A percentile compares a stretch with the other conserved stretches of the same genome.
Evolutionary conservation across 1,284 basidiomycete species (phyloP).

Genomic region (Hymenochaete sp.): DNA sequence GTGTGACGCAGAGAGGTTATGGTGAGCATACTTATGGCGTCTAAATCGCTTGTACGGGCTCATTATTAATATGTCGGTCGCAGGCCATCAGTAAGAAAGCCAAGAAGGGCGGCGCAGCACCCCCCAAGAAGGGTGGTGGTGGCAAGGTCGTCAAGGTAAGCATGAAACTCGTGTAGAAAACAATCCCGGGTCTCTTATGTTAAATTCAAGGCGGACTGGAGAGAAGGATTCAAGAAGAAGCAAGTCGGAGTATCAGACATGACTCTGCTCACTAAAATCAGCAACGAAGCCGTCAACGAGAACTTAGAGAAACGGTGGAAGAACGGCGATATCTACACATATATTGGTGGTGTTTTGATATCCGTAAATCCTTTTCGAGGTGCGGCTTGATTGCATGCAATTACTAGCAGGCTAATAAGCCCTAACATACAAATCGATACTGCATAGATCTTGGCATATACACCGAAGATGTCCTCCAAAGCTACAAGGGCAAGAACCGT

Average conservation of each 20-base stretch:
- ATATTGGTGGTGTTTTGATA: constrained; percentile 95
- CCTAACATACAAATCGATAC: constrained; percentile 3
- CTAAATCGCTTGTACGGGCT: no score
- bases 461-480: constrained; percentile 76
- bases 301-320: constrained; percentile 96
- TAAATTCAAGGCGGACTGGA: constrained; percentile 81
- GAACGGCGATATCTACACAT: constrained; percentile 97
- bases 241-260: constrained; percentile 97
- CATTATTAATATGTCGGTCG: no score
- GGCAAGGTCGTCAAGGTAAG: constrained; percentile 69
- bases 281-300: constrained; percentile 96
- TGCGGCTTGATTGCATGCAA: constrained; percentile 32
- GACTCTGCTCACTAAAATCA: constrained; percentile 95
- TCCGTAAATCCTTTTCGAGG: constrained; percentile 98
- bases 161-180: not conserved
- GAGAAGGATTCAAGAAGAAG: constrained; percentile 97
- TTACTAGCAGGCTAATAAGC: constrained; percentile 16
- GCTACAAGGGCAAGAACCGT: constrained; percentile 95
- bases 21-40: no score
- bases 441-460: constrained; percentile 90
- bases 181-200: not conserved
- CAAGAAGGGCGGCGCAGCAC: constrained; percentile 62
- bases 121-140: constrained; percentile 48
- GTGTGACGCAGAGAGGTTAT: no score
- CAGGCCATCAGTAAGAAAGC: constrained; percentile 89